A percentile compares a stretch with the other conserved stretches of the same genome.
These are phyloP conservation scores for Physcomitrellopsis africana DNA, from an alignment of 225 moss, liverwort and hornwort species.

Conservation along the genomic window DNA sequence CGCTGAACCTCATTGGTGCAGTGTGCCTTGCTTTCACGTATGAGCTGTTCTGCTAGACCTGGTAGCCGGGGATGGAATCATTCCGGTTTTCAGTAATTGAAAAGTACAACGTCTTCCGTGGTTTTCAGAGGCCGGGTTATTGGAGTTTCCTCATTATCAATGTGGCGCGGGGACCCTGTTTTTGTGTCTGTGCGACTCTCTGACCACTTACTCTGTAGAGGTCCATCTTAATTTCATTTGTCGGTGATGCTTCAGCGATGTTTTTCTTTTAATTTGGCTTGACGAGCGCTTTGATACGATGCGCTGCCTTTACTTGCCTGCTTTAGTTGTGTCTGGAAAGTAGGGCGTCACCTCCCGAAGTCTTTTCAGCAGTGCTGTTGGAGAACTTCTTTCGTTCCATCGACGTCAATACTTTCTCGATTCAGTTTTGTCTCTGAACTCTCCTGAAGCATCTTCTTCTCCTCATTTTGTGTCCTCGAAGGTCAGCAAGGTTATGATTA, in stretches of 20 bases:
- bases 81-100: slow-evolving; percentile 14
- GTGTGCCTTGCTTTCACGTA: background rate
- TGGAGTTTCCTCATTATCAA: background rate
- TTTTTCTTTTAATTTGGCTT: background rate
- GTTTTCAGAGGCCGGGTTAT: background rate
- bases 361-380: background rate
- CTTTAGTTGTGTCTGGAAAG: too few species aligned
- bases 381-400: background rate
- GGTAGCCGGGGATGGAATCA: background rate
- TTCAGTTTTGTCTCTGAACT: background rate
- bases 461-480: background rate
- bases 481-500: background rate
- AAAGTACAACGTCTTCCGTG: background rate
- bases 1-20: background rate
- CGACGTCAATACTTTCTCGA: background rate
- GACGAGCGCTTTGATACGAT: slow-evolving; percentile 4
- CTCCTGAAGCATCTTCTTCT: background rate
- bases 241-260: slow-evolving; percentile 16
- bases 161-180: background rate
- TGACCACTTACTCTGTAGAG: background rate
- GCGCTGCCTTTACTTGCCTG: background rate
- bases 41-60: background rate
- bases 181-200: background rate
- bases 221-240: background rate
- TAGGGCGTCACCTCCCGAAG: background rate